These are phyloP conservation scores for Geranium rotundifolium DNA, from an alignment of 345 rosid species.

Conservation along the genomic window DNA sequence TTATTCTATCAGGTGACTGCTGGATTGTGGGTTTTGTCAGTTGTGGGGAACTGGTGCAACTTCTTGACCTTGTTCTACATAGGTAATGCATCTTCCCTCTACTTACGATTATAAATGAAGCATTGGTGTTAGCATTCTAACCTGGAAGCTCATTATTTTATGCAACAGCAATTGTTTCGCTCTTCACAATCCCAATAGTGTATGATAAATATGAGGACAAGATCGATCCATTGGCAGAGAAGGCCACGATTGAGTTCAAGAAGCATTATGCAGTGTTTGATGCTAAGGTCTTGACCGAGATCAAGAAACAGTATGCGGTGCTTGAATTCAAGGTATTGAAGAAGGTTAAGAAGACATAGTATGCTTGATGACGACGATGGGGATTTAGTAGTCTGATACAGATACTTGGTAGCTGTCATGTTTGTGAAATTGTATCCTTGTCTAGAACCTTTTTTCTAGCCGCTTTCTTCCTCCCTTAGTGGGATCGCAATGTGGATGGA, in stretches of 20 bases:
- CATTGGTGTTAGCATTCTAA: not conserved
- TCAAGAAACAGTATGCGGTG: not conserved
- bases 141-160: not conserved
- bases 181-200: constrained; percentile 28
- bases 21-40: constrained; percentile 31
- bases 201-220: constrained; percentile 43
- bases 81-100: constrained; percentile 15
- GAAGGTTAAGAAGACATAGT: not conserved
- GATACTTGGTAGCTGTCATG: not conserved
- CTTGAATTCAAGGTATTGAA: not conserved
- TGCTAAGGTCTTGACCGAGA: constrained; percentile 17
- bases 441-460: not conserved
- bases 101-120: not conserved
- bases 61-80: constrained; percentile 41
- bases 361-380: not conserved
- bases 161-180: constrained; percentile 25
- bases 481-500: constrained; percentile 9
- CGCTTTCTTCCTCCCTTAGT: not conserved
- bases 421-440: not conserved
- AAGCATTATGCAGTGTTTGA: constrained; percentile 29
- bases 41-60: constrained; percentile 34
- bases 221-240: constrained; percentile 39
- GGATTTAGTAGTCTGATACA: not conserved
- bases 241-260: constrained; percentile 30
- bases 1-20: constrained; percentile 25